Percentiles rank a stretch among this genome's conserved stretches.
phyloP scores from a whole-genome alignment of 257 asterid species.

The Solanum ahanhuiri region DNA sequence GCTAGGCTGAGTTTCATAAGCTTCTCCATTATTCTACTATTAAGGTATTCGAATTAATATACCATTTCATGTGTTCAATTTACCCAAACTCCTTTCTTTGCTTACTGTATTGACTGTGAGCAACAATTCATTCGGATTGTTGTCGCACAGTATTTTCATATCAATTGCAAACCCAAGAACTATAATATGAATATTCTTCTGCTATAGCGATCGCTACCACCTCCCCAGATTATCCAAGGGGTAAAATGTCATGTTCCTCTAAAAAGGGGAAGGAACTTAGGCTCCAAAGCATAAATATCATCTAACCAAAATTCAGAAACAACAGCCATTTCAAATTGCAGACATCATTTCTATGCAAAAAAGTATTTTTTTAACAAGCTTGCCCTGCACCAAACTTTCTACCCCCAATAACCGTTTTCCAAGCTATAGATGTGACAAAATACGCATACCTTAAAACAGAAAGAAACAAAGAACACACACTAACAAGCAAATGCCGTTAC shows the following conservation, averaged over 20 bases:
- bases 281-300: neutral
- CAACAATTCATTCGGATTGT: neutral
- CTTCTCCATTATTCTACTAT: neutral
- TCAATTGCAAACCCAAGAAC: neutral
- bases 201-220: neutral
- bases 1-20: neutral
- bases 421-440: neutral
- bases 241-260: neutral
- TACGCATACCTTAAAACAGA: neutral
- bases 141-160: neutral
- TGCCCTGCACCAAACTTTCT: neutral
- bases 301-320: neutral
- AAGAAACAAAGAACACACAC: neutral
- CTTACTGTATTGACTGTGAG: neutral
- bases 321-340: neutral
- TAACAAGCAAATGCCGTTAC: too few relatives aligned
- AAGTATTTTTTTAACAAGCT: too few relatives aligned
- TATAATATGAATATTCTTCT: neutral
- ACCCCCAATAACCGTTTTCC: neutral
- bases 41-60: neutral
- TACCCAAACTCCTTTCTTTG: neutral
- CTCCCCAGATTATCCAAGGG: neutral
- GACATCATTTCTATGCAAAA: too few relatives aligned
- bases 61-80: neutral
- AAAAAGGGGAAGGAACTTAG: neutral